Evolutionary conservation across 2,329 filamentous ascomycete genomes (phyloP).

Genomic region (Fusarium siculi): DNA sequence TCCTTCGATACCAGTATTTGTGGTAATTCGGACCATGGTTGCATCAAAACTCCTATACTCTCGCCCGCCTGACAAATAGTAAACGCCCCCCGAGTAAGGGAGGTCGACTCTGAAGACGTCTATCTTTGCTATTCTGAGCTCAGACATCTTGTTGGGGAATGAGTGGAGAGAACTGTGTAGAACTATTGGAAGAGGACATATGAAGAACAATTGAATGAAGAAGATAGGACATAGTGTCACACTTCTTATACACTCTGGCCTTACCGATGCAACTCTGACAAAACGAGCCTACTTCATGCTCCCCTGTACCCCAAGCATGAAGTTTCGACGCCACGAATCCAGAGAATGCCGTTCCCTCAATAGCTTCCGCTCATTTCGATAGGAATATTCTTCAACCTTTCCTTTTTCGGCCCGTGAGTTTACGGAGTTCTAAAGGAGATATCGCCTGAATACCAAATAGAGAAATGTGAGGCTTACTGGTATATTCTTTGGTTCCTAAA

Average conservation of each 20-base stretch:
- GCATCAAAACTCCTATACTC: conserved; percentile 30
- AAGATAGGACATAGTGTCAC: too few relatives aligned
- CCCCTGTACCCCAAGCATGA: too few relatives aligned
- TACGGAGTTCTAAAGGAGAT: neutral
- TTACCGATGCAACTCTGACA: neutral
- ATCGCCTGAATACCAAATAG: neutral
- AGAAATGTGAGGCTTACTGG: neutral
- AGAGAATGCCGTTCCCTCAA: neutral
- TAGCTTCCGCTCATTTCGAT: neutral
- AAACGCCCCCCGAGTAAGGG: conserved; percentile 28
- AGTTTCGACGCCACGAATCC: neutral
- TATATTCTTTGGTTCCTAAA: neutral
- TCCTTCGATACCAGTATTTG: conserved; percentile 32
- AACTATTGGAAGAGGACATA: neutral
- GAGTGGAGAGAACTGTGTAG: neutral
- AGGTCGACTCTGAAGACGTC: conserved; percentile 31
- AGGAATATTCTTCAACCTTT: neutral
- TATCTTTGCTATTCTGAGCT: conserved; percentile 33
- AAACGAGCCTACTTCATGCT: neutral
- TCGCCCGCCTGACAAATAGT: conserved; percentile 27
- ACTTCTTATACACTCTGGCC: neutral
- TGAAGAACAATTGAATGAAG: neutral
- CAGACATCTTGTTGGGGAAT: conserved; percentile 35
- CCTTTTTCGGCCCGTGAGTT: neutral
- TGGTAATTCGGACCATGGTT: conserved; percentile 36